Percentiles rank a stretch among this genome's conserved stretches.
These are phyloP conservation scores for Staphylotrichum longicolle DNA, from an alignment of 495 filamentous ascomycete species.

Conservation along the genomic window DNA sequence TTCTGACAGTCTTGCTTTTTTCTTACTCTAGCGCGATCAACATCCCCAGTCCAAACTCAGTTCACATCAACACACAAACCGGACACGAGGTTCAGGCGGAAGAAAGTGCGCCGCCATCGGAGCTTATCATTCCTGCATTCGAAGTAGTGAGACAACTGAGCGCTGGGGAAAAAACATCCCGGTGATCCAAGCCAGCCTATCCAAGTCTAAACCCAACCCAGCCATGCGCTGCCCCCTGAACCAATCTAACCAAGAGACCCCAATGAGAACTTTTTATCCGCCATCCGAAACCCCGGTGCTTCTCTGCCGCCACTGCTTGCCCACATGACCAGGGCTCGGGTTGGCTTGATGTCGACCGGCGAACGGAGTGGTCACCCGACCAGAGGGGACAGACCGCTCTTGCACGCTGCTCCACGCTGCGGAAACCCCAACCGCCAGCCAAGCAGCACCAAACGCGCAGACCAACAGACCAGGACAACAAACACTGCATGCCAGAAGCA, in stretches of 20 bases:
- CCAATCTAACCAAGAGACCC: not conserved
- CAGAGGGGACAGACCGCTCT: slow-evolving; percentile 5
- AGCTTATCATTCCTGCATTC: not conserved
- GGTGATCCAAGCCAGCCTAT: not conserved
- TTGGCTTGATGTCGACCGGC: not conserved
- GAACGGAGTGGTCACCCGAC: slow-evolving; percentile 4
- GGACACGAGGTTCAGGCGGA: too few relatives aligned
- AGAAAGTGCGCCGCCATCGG: slow-evolving; percentile 2
- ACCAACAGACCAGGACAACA: not conserved
- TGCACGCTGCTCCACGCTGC: not conserved
- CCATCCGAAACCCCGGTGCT: slow-evolving; percentile 2
- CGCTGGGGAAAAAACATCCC: not conserved
- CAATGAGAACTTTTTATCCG: slow-evolving; percentile 7
- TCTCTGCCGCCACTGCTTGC: not conserved
- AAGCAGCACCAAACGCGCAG: slow-evolving; percentile 7
- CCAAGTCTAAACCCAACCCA: slow-evolving; percentile 14
- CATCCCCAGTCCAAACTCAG: not conserved
- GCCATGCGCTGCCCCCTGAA: not conserved
- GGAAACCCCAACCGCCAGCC: too few relatives aligned
- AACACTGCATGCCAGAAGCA: not conserved
- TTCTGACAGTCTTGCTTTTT: not conserved
- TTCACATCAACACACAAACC: not conserved
- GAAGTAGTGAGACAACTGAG: not conserved
- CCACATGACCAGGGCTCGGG: not conserved
- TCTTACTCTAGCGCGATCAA: not conserved